These are phyloP conservation scores for Mycena crocata DNA, from an alignment of 768 basidiomycete genomes.

Conservation along the genomic window DNA sequence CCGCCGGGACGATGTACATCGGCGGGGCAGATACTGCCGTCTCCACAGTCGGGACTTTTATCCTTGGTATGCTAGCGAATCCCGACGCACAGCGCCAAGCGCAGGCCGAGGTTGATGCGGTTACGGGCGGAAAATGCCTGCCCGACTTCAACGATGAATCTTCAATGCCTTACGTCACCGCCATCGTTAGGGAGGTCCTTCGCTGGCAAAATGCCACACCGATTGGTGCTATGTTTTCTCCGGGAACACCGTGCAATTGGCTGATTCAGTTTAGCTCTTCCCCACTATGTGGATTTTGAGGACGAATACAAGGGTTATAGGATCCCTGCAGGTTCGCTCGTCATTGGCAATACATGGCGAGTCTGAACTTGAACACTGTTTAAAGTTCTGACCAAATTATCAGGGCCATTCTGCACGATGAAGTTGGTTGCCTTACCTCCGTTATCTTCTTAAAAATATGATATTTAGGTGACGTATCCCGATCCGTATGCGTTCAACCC, in stretches of 20 bases:
- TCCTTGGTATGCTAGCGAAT: slow-evolving; percentile 43
- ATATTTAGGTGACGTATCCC: slow-evolving; percentile 45
- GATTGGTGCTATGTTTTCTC: too few species aligned
- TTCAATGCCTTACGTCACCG: background rate
- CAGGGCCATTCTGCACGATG: slow-evolving; percentile 31
- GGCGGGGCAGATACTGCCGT: slow-evolving; percentile 31
- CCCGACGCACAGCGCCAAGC: slow-evolving; percentile 44
- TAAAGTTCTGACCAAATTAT: too few species aligned
- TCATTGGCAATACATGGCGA: slow-evolving; percentile 43
- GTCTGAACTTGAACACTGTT: too few species aligned
- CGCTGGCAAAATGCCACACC: slow-evolving; percentile 2
- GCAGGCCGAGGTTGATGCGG: slow-evolving; percentile 44
- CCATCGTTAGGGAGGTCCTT: slow-evolving; percentile 1
- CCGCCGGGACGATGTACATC: slow-evolving; percentile 2
- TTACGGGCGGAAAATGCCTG: slow-evolving; percentile 35
- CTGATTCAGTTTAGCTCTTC: too few species aligned
- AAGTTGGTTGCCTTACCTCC: too few species aligned
- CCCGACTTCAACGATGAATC: slow-evolving; percentile 1
- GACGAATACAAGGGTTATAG: slow-evolving; percentile 50
- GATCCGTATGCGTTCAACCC: slow-evolving; percentile 51
- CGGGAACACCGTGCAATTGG: too few species aligned
- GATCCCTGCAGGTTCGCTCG: slow-evolving; percentile 45
- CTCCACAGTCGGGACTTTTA: slow-evolving; percentile 31
- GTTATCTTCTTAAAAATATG: too few species aligned
- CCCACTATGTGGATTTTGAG: slow-evolving; percentile 44